Base-by-base conservation (phyloP, 352 stramenopile genomes). In the Pythium dissimile region DNA sequence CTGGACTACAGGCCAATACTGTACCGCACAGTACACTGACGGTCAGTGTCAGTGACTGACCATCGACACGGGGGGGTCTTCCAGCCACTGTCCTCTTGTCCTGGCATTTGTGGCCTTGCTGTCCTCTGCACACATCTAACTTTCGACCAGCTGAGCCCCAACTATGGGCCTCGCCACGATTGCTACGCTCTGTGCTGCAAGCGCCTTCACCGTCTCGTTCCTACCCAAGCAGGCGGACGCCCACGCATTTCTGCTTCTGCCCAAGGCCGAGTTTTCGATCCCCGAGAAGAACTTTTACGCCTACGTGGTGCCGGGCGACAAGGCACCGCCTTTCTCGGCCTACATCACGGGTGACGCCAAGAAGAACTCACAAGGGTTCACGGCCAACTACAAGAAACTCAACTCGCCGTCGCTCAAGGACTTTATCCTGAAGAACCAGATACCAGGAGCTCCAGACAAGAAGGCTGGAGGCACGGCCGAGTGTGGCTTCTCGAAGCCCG, bases 261-360 rank as follows among this genome's bases (percentile, higher is more conserved):
- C 62, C 5, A 55, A 69, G 50, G 56, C 62, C 55, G 51, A 65
- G 55, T 65, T 69, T 49, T 54, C 55, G 5, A 69, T 44, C 43
- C 34, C 55, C 37, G 49, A 62, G 50, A 64, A 62, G 46, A 69
- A 69, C 55, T 62, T 50, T 38, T 69, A 50, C 24, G 55, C 61
- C 0, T 64, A 63, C 54, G 47, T 55, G 7, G 61, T 69, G 34
- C 13, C 16, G 13, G 34, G 39, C 39, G 21, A 26, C n/a, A 46
- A 46, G 39, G 39, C 21, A 18, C 39, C 39, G 4, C 39, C 39
- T 11, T 48, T 58, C 32, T 69, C 62, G 18, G 21, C 37, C 34
- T 69, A 69, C 55, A 58, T 28, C 39, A 65, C 55, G 2, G 61
- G 61, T 11, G 34, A 69, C 13, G 55, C 48, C 6, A 55, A 69